Conservation (phyloP, 2,329 filamentous ascomycete genomes). For the Penicillium frequentans region DNA sequence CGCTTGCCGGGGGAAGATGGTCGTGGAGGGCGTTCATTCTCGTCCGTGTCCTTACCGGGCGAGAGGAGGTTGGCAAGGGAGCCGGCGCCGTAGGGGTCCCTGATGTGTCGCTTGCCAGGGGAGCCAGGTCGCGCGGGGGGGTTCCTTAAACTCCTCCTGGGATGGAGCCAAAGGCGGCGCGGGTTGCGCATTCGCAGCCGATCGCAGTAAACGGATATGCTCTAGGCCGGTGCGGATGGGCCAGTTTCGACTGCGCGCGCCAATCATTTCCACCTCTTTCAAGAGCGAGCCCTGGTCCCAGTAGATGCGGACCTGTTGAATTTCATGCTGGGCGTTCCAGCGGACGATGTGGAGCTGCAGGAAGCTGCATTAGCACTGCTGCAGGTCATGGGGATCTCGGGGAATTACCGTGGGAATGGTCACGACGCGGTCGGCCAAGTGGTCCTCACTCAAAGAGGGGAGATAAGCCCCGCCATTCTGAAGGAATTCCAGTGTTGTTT, state of each 20-base stretch:
- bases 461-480: conserved; percentile 82
- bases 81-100: conserved; percentile 44
- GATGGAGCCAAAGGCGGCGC: conserved; percentile 19
- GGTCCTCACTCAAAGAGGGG: conserved; percentile 90
- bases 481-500: conserved; percentile 80
- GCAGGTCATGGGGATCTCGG: conserved; percentile 5
- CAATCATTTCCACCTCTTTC: conserved; percentile 92
- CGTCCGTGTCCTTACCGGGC: conserved; percentile 51
- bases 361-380: conserved; percentile 9
- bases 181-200: conserved; percentile 39
- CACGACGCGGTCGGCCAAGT: conserved; percentile 78
- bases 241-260: conserved; percentile 87
- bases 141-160: conserved; percentile 15
- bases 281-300: conserved; percentile 95
- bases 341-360: conserved; percentile 80
- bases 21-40: background rate
- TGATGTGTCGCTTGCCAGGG: conserved; percentile 43
- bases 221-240: conserved; percentile 86
- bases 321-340: conserved; percentile 75
- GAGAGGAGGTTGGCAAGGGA: conserved; percentile 72
- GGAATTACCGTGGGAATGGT: conserved; percentile 73
- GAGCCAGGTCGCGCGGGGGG: conserved; percentile 24
- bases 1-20: conserved; percentile 40
- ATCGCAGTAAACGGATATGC: conserved; percentile 73
- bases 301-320: conserved; percentile 80